Evolutionary conservation across 306 rosid species (phyloP), one percentile per base, ranked within the genome.

Genomic region (Ochetophila trinervis): DNA sequence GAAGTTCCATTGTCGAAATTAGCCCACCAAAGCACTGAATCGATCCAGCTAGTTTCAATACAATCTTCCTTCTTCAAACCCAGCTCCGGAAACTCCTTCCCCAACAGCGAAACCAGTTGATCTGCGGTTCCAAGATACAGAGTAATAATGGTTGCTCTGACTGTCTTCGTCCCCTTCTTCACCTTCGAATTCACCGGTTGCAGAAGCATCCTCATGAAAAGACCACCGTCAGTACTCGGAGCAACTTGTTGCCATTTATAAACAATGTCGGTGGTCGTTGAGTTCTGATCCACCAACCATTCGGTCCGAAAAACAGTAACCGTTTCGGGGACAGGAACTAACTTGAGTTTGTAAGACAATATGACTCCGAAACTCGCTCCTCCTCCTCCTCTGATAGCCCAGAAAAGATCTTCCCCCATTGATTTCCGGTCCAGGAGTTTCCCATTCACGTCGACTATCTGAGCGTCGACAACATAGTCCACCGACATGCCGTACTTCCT

Each of bases 281-380:
- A 66, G 4, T 62, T 75, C 61, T 85, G 69, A 19, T 71, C 90
- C 60, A 77, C 59, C 27, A 53, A 67, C 66, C 69, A 79, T 49
- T 74, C 75, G 5, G 74, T 63, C 18, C 66, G 71, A 48, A 86
- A 86, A 47, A 83, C 63, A 9, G 87, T 65, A 32, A 84, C 83
- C 1, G 32, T 81, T 49, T 66, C 66, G 1, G 87, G 89, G 4
- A 86, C 80, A 0, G 60, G 55, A 55, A 86, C 92, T 37, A 81
- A 57, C 10, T 57, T 73, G 27, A 86, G 58, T 6, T 80, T 74
- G 71, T 63, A 86, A 2, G 89, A 75, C 17, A 86, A 59, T 20
- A 84, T 64, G 14, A 86, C 89, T 13, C 92, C 92, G 58, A 86
- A 86, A 71, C 89, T 84, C 56, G 82, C 87, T 61, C 80, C 91